These are phyloP conservation scores for Colletotrichum tamarilloi DNA, from an alignment of 2,329 filamentous ascomycete species.

Conservation along the genomic window DNA sequence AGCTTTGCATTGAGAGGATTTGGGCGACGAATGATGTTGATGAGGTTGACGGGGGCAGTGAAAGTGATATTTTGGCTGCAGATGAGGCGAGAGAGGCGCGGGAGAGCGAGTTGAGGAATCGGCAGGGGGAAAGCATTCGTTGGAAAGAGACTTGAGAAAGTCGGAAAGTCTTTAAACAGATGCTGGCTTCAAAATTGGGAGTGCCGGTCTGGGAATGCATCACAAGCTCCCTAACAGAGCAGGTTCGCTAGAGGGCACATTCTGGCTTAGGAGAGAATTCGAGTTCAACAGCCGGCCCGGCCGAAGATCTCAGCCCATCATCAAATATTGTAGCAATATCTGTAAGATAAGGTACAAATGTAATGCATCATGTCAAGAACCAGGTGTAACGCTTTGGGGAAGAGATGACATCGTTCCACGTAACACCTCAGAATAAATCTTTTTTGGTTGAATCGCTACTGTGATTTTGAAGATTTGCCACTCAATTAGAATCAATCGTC, in stretches of 20 bases:
- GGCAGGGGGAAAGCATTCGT: constrained; percentile 50
- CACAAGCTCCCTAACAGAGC: not conserved
- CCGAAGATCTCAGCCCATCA: not conserved
- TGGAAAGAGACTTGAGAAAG: constrained; percentile 40
- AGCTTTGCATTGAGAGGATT: constrained; percentile 84
- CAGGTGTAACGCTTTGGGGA: not conserved
- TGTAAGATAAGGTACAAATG: not conserved
- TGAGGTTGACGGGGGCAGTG: constrained; percentile 36
- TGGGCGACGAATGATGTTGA: constrained; percentile 83
- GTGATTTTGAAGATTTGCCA: too few species aligned
- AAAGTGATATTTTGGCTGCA: constrained; percentile 29
- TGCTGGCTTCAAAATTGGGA: not conserved
- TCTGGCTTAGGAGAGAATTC: not conserved
- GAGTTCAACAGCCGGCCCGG: not conserved
- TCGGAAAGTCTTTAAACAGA: not conserved
- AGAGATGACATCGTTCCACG: too few species aligned
- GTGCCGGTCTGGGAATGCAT: not conserved
- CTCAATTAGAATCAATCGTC: too few species aligned
- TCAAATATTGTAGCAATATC: not conserved
- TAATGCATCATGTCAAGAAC: not conserved
- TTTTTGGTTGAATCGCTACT: too few species aligned
- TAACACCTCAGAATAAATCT: too few species aligned
- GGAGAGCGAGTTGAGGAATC: constrained; percentile 49
- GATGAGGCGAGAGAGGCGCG: constrained; percentile 22
- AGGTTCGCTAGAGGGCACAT: not conserved